phyloP scores from a whole-genome alignment of 257 asterid species.

The Solanum pimpinellifolium region DNA sequence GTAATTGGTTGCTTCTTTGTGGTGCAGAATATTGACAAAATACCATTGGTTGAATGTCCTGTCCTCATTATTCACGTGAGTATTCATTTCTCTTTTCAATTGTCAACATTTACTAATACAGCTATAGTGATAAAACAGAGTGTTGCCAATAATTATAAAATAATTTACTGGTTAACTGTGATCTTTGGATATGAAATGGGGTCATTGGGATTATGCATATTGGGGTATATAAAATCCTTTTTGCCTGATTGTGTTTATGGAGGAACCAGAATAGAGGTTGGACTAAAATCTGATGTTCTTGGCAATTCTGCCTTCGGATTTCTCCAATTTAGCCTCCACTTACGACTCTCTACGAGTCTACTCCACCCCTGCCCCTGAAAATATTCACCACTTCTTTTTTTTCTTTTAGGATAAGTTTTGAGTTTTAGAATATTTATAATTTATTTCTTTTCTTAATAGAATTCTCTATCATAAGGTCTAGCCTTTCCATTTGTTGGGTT shows the following conservation, averaged over 20 bases:
- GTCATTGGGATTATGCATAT: not conserved
- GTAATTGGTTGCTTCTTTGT: not conserved
- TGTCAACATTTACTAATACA: not conserved
- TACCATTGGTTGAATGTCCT: slow-evolving; percentile 75
- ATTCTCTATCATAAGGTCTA: not conserved
- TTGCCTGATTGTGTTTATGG: not conserved
- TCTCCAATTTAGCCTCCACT: not conserved
- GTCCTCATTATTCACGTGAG: slow-evolving; percentile 93
- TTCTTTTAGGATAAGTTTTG: not conserved
- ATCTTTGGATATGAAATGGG: not conserved
- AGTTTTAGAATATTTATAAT: not conserved
- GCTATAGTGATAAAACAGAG: not conserved
- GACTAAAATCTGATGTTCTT: not conserved
- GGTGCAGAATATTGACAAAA: slow-evolving; percentile 87
- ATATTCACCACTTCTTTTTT: not conserved
- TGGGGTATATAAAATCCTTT: not conserved
- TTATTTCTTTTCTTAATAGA: not conserved
- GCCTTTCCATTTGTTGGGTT: not conserved
- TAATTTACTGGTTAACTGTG: not conserved
- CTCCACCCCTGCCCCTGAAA: not conserved
- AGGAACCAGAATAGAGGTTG: not conserved
- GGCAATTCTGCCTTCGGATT: not conserved
- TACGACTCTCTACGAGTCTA: not conserved
- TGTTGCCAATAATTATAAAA: not conserved
- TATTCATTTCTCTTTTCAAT: slow-evolving; percentile 1